These are phyloP conservation scores for Globisporangium okanoganense DNA, from an alignment of 352 stramenopile genomes.

Conservation along the genomic window DNA sequence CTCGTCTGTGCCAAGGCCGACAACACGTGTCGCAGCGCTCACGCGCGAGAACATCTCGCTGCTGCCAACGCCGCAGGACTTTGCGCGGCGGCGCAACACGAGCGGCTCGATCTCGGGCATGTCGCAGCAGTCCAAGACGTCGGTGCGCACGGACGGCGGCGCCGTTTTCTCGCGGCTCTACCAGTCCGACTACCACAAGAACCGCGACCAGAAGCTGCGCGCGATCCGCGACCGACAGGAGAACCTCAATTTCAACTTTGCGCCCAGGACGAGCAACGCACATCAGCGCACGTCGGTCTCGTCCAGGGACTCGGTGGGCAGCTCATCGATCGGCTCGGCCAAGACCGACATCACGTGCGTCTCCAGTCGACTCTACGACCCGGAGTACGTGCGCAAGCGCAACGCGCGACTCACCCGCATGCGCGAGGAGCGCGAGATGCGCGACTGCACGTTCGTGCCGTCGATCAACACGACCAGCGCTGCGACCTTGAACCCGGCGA, in stretches of 20 bases:
- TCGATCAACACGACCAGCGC: constrained; percentile 46
- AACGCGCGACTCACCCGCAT: constrained; percentile 72
- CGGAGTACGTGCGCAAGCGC: constrained; percentile 78
- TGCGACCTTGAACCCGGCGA: constrained; percentile 18
- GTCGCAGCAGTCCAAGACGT: constrained; percentile 72
- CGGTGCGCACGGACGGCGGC: constrained; percentile 70
- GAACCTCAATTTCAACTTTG: constrained; percentile 49
- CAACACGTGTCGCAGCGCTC: constrained; percentile 55
- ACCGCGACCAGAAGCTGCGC: constrained; percentile 64
- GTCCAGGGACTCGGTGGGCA: constrained; percentile 62
- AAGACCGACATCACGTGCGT: constrained; percentile 78
- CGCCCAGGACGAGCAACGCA: constrained; percentile 40
- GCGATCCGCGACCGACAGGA: constrained; percentile 63
- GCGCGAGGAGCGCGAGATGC: constrained; percentile 75
- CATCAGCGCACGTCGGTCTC: constrained; percentile 43
- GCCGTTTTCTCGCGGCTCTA: constrained; percentile 82
- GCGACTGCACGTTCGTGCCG: constrained; percentile 74
- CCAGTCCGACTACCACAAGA: constrained; percentile 82
- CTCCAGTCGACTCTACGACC: constrained; percentile 81
- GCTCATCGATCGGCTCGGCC: constrained; percentile 50
- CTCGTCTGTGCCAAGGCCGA: constrained; percentile 26
- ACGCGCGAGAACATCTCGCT: constrained; percentile 81
- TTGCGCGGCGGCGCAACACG: constrained; percentile 22
- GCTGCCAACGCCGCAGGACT: constrained; percentile 40
- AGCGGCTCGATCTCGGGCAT: constrained; percentile 53